Evolutionary conservation across 2,329 filamentous ascomycete genomes (phyloP), one percentile per base, ranked within the genome.

Genomic region (Gaeumannomyces tritici): DNA sequence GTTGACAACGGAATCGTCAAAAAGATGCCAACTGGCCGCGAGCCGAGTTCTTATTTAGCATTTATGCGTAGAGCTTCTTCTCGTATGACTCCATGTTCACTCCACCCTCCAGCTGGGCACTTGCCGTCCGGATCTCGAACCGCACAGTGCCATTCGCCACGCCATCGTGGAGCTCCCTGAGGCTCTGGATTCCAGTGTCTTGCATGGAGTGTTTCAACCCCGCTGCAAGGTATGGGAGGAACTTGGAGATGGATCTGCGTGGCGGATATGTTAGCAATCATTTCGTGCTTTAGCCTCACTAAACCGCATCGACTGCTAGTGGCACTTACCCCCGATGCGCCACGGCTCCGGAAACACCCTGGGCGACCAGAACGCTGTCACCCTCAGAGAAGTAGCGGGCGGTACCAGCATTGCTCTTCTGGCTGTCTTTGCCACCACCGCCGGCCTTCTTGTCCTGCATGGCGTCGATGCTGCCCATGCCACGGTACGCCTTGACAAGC

Each of bases 371-470:
- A 62, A 99, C 87, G 69, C 89, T 89, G 77, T 97, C 93, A 65
- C 93, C 93, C 78, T 99, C 95, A 56, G 93, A 97, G 80, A 99
- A 99, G 82, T 99, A 99, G 66, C 95, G 89, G 57, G 95, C 95
- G 66, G 96, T 98, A 72, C 95, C 95, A 62, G 95, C 95, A 74
- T 98, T 99, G 76, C 87, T 88, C 78, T 88, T 85, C 75, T 89
- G 87, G 76, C 81, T 85, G 73, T 92, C 85, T 75, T 86, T 89
- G 71, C 80, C 79, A 67, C 88, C 89, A 64, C 77, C 82, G 62
- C 90, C 91, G 13, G 93, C 92, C 83, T 96, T 96, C 86, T 95
- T 96, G 79, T 98, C 93, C 79, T 98, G 93, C 95, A 99, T 99
- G 68, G 95, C 95, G 71, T 97, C 95, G 73, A 99, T 99, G 77